These are phyloP conservation scores for Pestalotiopsis sp. DNA, from an alignment of 2,329 filamentous ascomycete species.

Conservation along the genomic window DNA sequence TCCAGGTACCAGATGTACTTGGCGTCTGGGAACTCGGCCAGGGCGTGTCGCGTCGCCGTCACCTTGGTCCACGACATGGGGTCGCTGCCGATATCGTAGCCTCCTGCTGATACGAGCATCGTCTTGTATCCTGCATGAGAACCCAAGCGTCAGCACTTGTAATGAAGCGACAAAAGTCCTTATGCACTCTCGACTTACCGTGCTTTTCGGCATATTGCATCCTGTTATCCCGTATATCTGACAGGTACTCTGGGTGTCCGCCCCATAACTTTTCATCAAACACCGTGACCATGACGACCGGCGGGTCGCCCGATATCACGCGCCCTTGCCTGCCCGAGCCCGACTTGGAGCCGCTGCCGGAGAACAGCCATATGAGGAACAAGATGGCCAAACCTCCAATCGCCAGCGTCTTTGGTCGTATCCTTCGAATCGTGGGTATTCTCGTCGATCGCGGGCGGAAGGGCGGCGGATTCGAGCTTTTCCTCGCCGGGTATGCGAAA, in stretches of 20 bases:
- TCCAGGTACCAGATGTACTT: slow-evolving; percentile 88
- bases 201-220: slow-evolving; percentile 83
- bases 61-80: slow-evolving; percentile 74
- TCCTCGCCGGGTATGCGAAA: slow-evolving; percentile 86
- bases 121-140: slow-evolving; percentile 73
- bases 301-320: slow-evolving; percentile 53
- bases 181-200: slow-evolving; percentile 54
- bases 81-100: slow-evolving; percentile 70
- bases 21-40: slow-evolving; percentile 76
- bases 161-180: background rate
- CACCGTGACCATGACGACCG: slow-evolving; percentile 82
- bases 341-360: slow-evolving; percentile 30
- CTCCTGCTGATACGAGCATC: slow-evolving; percentile 76
- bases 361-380: slow-evolving; percentile 63
- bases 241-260: slow-evolving; percentile 68
- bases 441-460: slow-evolving; percentile 66
- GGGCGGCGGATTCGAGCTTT: slow-evolving; percentile 75
- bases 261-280: slow-evolving; percentile 63
- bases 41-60: slow-evolving; percentile 85
- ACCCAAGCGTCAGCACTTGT: slow-evolving; percentile 16
- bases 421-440: slow-evolving; percentile 59
- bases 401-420: slow-evolving; percentile 62
- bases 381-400: slow-evolving; percentile 58
- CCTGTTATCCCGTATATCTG: slow-evolving; percentile 79
- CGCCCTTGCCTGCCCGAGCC: slow-evolving; percentile 32